Conservation (phyloP, 139 green algal species). For the Closterium sp. region DNA sequence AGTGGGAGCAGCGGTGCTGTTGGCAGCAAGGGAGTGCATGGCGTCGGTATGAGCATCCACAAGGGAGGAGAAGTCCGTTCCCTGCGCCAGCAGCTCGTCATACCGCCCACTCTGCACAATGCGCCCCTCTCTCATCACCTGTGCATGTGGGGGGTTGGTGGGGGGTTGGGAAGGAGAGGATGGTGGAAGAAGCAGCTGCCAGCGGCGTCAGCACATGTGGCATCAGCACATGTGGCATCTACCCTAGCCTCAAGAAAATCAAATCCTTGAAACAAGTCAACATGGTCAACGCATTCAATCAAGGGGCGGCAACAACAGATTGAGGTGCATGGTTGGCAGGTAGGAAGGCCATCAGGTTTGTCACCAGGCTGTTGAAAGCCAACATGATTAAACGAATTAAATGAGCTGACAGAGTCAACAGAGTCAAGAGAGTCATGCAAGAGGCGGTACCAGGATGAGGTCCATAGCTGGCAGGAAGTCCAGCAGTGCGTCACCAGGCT, state of each 20-base stretch:
- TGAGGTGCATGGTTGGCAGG: constrained; percentile 25
- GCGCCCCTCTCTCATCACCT: constrained; percentile 52
- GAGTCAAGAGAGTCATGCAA: background rate
- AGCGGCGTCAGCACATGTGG: background rate
- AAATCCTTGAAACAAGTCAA: too few relatives aligned
- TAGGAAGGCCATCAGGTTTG: constrained; percentile 54
- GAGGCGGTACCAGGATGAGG: constrained; percentile 37
- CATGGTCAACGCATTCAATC: too few relatives aligned
- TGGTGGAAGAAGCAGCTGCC: background rate
- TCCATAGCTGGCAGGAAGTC: constrained; percentile 43
- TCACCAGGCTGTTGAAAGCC: constrained; percentile 53
- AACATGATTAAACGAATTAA: too few relatives aligned
- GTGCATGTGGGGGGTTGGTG: constrained; percentile 4
- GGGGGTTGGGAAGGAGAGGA: background rate
- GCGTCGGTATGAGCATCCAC: constrained; percentile 51
- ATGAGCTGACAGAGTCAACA: background rate
- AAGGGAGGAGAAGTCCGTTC: constrained; percentile 62
- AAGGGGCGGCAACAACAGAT: background rate
- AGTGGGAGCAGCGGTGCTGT: background rate
- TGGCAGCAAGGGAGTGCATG: constrained; percentile 7
- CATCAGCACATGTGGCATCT: too few relatives aligned
- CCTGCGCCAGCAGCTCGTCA: constrained; percentile 63
- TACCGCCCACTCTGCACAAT: constrained; percentile 62
- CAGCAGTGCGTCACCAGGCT: constrained; percentile 74
- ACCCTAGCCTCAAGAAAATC: too few relatives aligned